Percentiles rank a stretch among this genome's conserved stretches.
Conservation (phyloP, 1,284 basidiomycete species). For the Moesziomyces parantarcticus region DNA sequence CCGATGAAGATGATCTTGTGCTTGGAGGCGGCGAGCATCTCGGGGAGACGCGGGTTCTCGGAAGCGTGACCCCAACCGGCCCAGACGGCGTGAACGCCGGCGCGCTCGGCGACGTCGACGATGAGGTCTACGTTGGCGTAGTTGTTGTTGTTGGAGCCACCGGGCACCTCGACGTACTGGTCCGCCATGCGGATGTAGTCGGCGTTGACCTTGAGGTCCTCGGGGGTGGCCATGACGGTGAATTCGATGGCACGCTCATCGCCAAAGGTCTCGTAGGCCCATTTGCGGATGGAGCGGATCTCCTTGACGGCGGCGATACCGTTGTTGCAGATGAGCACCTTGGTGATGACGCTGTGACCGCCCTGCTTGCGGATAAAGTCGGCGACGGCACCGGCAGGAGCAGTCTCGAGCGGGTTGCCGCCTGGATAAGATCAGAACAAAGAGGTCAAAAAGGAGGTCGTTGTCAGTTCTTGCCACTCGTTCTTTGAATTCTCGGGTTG, state of each 20-base stretch:
- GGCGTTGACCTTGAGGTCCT: slow-evolving; percentile 94
- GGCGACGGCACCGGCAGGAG: slow-evolving; percentile 80
- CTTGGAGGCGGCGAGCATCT: slow-evolving; percentile 88
- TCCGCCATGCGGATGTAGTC: slow-evolving; percentile 99
- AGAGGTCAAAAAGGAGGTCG: neutral
- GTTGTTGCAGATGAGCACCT: slow-evolving; percentile 75
- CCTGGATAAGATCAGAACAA: slow-evolving; percentile 72
- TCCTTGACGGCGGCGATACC: slow-evolving; percentile 99
- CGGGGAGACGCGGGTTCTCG: slow-evolving; percentile 97
- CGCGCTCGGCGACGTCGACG: slow-evolving; percentile 95
- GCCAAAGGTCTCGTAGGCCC: slow-evolving; percentile 99
- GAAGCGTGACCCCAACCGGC: slow-evolving; percentile 99
- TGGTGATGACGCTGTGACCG: slow-evolving; percentile 98
- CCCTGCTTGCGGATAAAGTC: slow-evolving; percentile 93
- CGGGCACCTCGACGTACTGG: slow-evolving; percentile 97
- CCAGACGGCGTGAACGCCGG: slow-evolving; percentile 99
- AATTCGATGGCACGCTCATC: slow-evolving; percentile 96
- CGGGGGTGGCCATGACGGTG: slow-evolving; percentile 99
- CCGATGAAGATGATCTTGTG: slow-evolving; percentile 99
- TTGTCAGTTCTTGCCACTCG: no score
- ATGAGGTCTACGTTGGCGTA: slow-evolving; percentile 99
- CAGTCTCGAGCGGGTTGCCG: slow-evolving; percentile 88
- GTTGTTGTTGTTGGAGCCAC: slow-evolving; percentile 99
- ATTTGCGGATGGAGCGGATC: slow-evolving; percentile 97
- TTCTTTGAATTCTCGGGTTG: no score